Conservation (phyloP, 106 monocot genomes). For the Vanilla planifolia region DNA sequence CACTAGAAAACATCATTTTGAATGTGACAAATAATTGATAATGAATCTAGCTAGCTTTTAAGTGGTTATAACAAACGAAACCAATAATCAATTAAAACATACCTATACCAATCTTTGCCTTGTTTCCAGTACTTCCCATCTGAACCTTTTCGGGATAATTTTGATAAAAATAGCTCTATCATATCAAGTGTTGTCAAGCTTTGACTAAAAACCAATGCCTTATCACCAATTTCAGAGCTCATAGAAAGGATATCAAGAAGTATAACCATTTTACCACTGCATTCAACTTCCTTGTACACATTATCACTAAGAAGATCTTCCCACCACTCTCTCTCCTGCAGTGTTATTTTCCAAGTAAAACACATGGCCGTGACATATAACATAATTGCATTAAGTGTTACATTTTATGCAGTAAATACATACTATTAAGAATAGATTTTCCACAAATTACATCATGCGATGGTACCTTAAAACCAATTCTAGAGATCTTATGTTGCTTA, state of each 20-base stretch:
- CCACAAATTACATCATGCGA: background rate
- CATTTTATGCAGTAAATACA: too few relatives aligned
- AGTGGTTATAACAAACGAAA: too few relatives aligned
- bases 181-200: conserved; percentile 88
- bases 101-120: conserved; percentile 99
- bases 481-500: background rate
- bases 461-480: background rate
- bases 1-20: too few relatives aligned
- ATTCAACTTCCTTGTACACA: conserved; percentile 65
- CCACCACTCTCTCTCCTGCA: conserved; percentile 89
- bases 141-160: conserved; percentile 40
- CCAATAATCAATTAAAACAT: conserved; percentile 6
- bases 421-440: too few relatives aligned
- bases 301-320: conserved; percentile 63
- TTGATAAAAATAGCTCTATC: conserved; percentile 81
- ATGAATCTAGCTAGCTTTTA: too few relatives aligned
- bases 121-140: conserved; percentile 88
- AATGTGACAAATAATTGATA: too few relatives aligned
- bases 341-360: background rate
- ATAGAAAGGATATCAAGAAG: conserved; percentile 86
- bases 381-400: background rate
- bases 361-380: background rate
- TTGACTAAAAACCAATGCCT: conserved; percentile 90
- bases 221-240: conserved; percentile 85
- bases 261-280: conserved; percentile 96